Evolutionary conservation across 495 filamentous ascomycete species (phyloP), one percentile per base, ranked within the genome.

Genomic region (Parachaetomium inaequale): DNA sequence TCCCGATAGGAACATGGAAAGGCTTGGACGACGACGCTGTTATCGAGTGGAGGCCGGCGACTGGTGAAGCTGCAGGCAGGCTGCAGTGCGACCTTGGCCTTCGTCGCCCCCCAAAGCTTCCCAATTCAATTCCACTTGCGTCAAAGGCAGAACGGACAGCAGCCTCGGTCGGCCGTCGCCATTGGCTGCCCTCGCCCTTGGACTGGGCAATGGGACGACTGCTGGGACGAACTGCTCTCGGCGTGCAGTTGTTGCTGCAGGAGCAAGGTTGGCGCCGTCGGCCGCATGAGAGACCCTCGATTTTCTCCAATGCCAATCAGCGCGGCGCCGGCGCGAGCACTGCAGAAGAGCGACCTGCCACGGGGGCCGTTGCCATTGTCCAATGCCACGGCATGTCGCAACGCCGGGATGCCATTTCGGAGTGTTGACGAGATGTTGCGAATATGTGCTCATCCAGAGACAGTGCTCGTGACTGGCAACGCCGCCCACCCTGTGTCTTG

Each of bases 141-240:
- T 42, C 51, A 12, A 40, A 54, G 50, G 61, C 59, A 59, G 62
- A 63, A 62, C 50, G 62, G 61, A 54, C 65, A 62, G 61, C 46
- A 50, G 51, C 45, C 55, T 62, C 38, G 59, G 45, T 43, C 38
- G 62, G 61, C 43, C 52, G 52, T 45, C 53, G 51, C 64, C 56
- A 70, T 68, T 71, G 68, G 68, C 59, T 67, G 58, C 42, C 52
- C 55, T 63, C 23, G 34, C 38, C 53, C 31, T 32, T 49, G n/a
- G 59, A 58, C 55, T 59, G 58, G 63, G 46, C 55, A 50, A 63
- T 64, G 62, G 50, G 59, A 62, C 31, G 6, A 46, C 25, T 43
- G 29, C 47, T 61, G 47, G 46, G 55, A 55, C 52, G 21, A 42
- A 55, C 58, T 21, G 29, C 14, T 60, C 25, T 34, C 15, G n/a